Base-by-base conservation (phyloP, 345 rosid genomes). In the Lepidium didymum region DNA sequence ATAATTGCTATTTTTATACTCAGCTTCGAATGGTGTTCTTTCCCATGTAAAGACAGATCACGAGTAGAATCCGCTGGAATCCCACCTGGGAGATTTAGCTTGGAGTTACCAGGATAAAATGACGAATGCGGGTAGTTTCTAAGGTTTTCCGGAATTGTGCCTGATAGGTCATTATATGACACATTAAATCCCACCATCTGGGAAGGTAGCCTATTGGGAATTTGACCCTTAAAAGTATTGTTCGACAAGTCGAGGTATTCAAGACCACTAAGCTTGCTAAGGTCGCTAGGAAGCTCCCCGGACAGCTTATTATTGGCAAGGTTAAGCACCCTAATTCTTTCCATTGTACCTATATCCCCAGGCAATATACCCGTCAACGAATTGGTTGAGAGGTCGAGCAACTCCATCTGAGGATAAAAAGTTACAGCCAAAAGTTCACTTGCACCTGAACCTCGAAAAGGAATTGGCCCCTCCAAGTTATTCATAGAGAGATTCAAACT, bases 381-480 rank as follows among this genome's bases (percentile, higher is more conserved):
- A 80, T 93, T 93, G 45, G 82, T 52, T 10, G 97, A 93, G 66
- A 93, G 97, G 82, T 93, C 98, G 74, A 93, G 94, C 73, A 72
- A 87, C 80, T 88, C 96, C 87, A 90, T 75, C 29, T 31, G 81
- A 37, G 85, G 82, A 69, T 53, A 63, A 64, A 80, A 62, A 54
- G 78, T 80, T 67, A 84, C 34, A 58, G 70, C 70, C 64, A 85
- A 51, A 40, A 90, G 80, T 74, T 83, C 92, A 62, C 81, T 84
- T n/a, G 79, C 89, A 10, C 14, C 73, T n/a, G 89, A 80, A 21
- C 85, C 70, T 52, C 67, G 83, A 60, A 87, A 68, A 67, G 89
- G 87, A 78, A 93, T 87, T 6, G 87, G 69, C 56, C 98, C 98
- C 1, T 59, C 72, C 44, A 90, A 82, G 60, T 56, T 83, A 75